Percentiles rank a stretch among this genome's conserved stretches.
Conservation (phyloP, 495 filamentous ascomycete genomes). For the Hypoxylon cercidicola region DNA sequence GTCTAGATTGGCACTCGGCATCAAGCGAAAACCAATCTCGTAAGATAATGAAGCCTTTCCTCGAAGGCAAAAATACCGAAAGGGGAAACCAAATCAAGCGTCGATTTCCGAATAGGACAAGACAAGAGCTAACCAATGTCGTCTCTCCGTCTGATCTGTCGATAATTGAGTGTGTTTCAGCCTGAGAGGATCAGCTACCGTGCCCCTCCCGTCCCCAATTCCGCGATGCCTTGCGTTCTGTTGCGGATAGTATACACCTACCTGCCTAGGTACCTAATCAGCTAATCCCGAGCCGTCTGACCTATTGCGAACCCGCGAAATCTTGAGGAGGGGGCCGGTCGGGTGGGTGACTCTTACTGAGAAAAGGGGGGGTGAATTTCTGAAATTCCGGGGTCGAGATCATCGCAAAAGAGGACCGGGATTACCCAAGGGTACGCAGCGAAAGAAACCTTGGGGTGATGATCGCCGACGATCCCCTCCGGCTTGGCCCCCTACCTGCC, state of each 20-base stretch:
- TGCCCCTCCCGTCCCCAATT: conserved; percentile 18
- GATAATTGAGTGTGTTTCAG: conserved; percentile 34
- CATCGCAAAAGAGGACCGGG: conserved; percentile 1
- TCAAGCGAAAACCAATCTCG: not conserved
- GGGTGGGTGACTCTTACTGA: no score
- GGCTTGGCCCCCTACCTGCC: not conserved
- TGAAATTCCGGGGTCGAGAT: conserved; percentile 39
- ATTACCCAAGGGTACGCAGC: conserved; percentile 20
- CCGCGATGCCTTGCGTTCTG: conserved; percentile 34
- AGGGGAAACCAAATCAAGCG: conserved; percentile 3
- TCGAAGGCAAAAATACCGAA: conserved; percentile 4
- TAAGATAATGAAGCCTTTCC: not conserved
- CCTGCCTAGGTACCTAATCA: conserved; percentile 26
- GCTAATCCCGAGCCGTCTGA: conserved; percentile 15
- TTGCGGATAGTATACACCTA: not conserved
- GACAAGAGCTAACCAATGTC: conserved; percentile 1
- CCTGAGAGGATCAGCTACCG: conserved; percentile 29
- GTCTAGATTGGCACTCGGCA: not conserved
- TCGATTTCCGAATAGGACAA: conserved; percentile 3
- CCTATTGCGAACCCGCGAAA: conserved; percentile 16
- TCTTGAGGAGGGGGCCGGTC: conserved; percentile 22
- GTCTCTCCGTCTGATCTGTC: conserved; percentile 32
- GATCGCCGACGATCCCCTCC: conserved; percentile 34
- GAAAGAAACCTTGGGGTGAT: conserved; percentile 19
- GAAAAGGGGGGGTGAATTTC: conserved; percentile 17